Evolutionary conservation across 2,329 filamentous ascomycete genomes (phyloP).

Genomic region (Fonsecaea pugnacius): DNA sequence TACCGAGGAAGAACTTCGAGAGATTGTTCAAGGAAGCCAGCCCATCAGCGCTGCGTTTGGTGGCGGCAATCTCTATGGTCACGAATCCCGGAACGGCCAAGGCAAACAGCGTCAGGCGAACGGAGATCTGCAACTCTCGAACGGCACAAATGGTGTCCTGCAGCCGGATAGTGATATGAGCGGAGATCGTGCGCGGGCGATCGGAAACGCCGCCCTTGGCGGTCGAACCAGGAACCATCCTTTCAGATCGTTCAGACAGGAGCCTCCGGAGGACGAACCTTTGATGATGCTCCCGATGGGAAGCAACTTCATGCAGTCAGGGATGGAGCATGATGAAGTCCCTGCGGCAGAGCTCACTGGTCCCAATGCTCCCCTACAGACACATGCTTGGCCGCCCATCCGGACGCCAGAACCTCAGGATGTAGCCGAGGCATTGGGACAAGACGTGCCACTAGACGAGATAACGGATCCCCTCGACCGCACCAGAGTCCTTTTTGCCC

Average conservation of each 20-base stretch:
- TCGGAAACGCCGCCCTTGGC: slow-evolving; percentile 52
- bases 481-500: slow-evolving; percentile 46
- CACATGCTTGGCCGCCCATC: slow-evolving; percentile 31
- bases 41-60: slow-evolving; percentile 80
- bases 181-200: slow-evolving; percentile 63
- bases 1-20: slow-evolving; percentile 73
- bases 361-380: slow-evolving; percentile 31
- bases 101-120: slow-evolving; percentile 68
- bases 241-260: slow-evolving; percentile 29
- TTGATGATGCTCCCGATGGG: slow-evolving; percentile 24
- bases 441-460: slow-evolving; percentile 48
- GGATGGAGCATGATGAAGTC: slow-evolving; percentile 28
- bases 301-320: slow-evolving; percentile 23
- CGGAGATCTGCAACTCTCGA: slow-evolving; percentile 67
- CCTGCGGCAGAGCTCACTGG: slow-evolving; percentile 28
- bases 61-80: slow-evolving; percentile 67
- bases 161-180: slow-evolving; percentile 65
- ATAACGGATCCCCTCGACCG: slow-evolving; percentile 50
- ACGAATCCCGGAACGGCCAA: slow-evolving; percentile 64
- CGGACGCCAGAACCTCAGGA: slow-evolving; percentile 40
- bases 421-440: slow-evolving; percentile 49
- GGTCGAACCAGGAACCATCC: slow-evolving; percentile 27
- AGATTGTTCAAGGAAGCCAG: slow-evolving; percentile 74
- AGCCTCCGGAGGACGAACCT: slow-evolving; percentile 31
- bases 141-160: slow-evolving; percentile 57